Evolutionary conservation across 2,329 filamentous ascomycete species (phyloP).

Genomic region (Leptographium lundbergii): DNA sequence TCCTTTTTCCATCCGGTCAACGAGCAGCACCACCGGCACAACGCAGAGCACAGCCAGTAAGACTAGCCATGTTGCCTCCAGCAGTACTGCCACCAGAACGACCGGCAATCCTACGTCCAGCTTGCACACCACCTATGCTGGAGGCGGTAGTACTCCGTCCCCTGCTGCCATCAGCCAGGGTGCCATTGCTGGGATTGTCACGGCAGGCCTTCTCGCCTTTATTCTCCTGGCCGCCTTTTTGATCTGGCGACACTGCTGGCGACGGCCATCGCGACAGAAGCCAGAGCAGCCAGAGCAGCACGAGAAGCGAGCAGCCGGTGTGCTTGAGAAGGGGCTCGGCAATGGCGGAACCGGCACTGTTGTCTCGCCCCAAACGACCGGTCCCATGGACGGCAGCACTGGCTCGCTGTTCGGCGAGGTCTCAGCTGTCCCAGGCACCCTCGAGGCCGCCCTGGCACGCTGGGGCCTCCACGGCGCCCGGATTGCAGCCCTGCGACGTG

Average conservation of each 20-base stretch:
- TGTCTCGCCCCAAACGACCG: not conserved
- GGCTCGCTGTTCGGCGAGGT: slow-evolving; percentile 4
- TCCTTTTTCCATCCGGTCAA: too few relatives aligned
- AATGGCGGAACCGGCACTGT: not conserved
- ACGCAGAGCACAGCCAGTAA: not conserved
- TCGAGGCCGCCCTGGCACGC: not conserved
- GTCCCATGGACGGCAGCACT: not conserved
- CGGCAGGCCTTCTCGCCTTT: slow-evolving; percentile 18
- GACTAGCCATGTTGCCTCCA: not conserved
- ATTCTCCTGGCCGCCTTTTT: slow-evolving; percentile 15
- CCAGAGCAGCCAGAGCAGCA: not conserved
- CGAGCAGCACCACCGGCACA: not conserved
- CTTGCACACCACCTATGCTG: not conserved
- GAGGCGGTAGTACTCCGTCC: slow-evolving; percentile 5
- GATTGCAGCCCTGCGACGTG: slow-evolving; percentile 1
- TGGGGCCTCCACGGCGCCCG: slow-evolving; percentile 4
- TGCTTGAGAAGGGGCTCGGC: not conserved
- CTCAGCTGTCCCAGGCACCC: not conserved
- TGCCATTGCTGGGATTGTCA: slow-evolving; percentile 21
- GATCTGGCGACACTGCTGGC: not conserved
- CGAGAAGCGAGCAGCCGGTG: not conserved
- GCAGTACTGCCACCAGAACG: not conserved
- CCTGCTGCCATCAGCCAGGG: slow-evolving; percentile 16
- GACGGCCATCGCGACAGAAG: not conserved
- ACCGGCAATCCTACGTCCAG: slow-evolving; percentile 7